Evolutionary conservation across 768 basidiomycete species (phyloP).

Genomic region (Lactifluus rugatus): DNA sequence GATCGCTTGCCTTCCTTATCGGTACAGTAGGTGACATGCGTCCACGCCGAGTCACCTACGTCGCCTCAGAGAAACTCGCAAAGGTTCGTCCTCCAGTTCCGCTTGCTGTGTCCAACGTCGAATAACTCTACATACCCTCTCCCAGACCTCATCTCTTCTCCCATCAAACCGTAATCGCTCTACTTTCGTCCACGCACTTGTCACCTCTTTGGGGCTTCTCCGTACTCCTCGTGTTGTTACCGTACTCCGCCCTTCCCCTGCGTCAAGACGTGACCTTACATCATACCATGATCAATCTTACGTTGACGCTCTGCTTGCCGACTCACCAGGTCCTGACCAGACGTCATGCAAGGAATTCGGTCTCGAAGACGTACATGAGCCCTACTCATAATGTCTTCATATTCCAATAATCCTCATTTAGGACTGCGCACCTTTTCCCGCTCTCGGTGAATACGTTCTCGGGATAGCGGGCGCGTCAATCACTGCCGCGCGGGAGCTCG

Average conservation of each 20-base stretch:
- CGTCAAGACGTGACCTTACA: conserved; percentile 6
- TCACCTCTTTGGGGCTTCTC: conserved; percentile 19
- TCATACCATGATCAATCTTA: conserved; percentile 15
- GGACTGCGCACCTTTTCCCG: conserved; percentile 78
- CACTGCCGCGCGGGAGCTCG: conserved; percentile 57
- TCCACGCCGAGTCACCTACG: conserved; percentile 32
- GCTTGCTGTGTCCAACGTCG: not conserved
- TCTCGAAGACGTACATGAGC: conserved; percentile 42
- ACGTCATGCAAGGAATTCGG: conserved; percentile 38
- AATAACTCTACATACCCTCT: not conserved
- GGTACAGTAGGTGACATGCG: not conserved
- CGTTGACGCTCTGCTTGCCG: conserved; percentile 8
- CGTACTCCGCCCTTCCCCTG: conserved; percentile 8
- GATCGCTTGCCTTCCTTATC: too few relatives aligned
- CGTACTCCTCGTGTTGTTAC: not conserved
- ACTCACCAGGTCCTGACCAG: conserved; percentile 1
- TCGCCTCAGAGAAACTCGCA: conserved; percentile 49
- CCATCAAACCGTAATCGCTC: conserved; percentile 25
- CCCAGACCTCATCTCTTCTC: conserved; percentile 25
- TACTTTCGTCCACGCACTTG: conserved; percentile 24
- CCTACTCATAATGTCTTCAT: not conserved
- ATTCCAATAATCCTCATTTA: conserved; percentile 23
- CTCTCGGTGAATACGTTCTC: conserved; percentile 57
- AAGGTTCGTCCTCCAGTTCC: conserved; percentile 32
- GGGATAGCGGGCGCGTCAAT: conserved; percentile 71